These are phyloP conservation scores for Globisporangium polare DNA, from an alignment of 352 stramenopile species.

Conservation along the genomic window DNA sequence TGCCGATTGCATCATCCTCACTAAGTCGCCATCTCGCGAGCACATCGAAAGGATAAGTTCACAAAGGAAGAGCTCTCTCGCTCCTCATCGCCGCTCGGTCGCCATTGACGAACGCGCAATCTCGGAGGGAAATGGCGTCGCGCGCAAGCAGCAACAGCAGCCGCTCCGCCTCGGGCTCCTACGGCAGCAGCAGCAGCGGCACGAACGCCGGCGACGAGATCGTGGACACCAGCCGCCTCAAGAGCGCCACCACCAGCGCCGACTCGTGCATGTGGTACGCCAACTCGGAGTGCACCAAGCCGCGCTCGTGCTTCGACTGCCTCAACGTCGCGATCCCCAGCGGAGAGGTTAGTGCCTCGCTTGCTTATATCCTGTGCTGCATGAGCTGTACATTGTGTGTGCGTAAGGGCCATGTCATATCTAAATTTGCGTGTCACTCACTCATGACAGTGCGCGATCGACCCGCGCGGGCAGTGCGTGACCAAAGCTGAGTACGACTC, in stretches of 20 bases:
- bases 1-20: neutral
- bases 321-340: slow-evolving; percentile 33
- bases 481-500: slow-evolving; percentile 28
- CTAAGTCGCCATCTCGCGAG: neutral
- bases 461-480: slow-evolving; percentile 31
- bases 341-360: neutral
- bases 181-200: neutral
- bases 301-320: slow-evolving; percentile 54
- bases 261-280: slow-evolving; percentile 39
- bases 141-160: neutral
- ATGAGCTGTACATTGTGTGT: neutral
- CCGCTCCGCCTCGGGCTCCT: neutral
- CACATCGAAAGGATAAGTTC: neutral
- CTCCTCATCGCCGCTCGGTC: too few relatives aligned
- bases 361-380: neutral
- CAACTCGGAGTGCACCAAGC: slow-evolving; percentile 23
- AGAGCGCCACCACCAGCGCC: slow-evolving; percentile 20
- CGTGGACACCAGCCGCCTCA: slow-evolving; percentile 9
- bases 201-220: neutral
- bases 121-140: neutral
- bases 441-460: slow-evolving; percentile 33
- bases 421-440: neutral
- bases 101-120: slow-evolving; percentile 6
- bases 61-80: neutral
- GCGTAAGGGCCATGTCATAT: neutral